Conservation (phyloP, 108 stramenopile species). For the Fragilariopsis cylindrus region DNA sequence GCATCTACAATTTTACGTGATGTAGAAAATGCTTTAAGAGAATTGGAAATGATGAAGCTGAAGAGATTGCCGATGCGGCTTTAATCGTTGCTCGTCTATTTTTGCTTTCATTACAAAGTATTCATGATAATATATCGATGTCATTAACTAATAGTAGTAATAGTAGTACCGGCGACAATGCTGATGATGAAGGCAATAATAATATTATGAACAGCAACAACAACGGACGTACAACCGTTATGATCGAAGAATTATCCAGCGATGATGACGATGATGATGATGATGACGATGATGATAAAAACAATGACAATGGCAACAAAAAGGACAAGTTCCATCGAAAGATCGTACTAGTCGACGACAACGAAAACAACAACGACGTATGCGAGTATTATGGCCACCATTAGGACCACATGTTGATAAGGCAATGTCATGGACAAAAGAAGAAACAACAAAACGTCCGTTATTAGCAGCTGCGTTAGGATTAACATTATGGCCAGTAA, state of each 20-base stretch:
- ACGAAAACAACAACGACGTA: slow-evolving; percentile 21
- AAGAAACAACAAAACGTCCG: slow-evolving; percentile 53
- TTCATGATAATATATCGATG: slow-evolving; percentile 57
- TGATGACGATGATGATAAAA: slow-evolving; percentile 25
- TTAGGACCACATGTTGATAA: slow-evolving; percentile 59
- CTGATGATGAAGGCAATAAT: slow-evolving; percentile 51
- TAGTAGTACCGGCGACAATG: slow-evolving; percentile 20
- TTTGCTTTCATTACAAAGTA: slow-evolving; percentile 55
- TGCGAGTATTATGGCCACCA: slow-evolving; percentile 81
- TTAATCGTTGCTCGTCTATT: slow-evolving; percentile 71
- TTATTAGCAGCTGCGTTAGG: slow-evolving; percentile 66
- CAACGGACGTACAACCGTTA: slow-evolving; percentile 10
- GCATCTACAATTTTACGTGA: slow-evolving; percentile 61
- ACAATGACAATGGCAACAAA: not conserved
- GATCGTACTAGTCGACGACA: not conserved
- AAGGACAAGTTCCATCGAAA: not conserved
- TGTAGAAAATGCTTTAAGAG: slow-evolving; percentile 65
- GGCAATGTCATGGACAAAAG: slow-evolving; percentile 50
- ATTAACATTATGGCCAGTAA: slow-evolving; percentile 70
- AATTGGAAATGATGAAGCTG: slow-evolving; percentile 68
- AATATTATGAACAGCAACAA: slow-evolving; percentile 2
- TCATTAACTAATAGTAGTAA: slow-evolving; percentile 21
- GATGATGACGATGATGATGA: slow-evolving; percentile 11
- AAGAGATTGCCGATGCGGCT: slow-evolving; percentile 84
- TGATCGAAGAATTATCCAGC: slow-evolving; percentile 19